phyloP scores from a whole-genome alignment of 2,329 filamentous ascomycete species.

The Calonectria naviculata region DNA sequence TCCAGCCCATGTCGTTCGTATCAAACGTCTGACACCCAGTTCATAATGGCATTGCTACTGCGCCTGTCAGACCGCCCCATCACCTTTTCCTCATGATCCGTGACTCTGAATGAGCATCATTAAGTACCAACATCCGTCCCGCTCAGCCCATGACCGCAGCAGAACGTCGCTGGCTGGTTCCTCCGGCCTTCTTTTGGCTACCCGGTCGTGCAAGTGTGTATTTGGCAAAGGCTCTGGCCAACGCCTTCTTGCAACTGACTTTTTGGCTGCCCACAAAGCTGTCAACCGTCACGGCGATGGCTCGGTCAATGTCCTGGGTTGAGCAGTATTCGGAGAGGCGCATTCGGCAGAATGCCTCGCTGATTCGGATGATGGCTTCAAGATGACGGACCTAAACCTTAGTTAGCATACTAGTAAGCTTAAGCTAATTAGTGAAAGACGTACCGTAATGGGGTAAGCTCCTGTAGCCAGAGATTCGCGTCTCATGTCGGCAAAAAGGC shows the following conservation, averaged over 20 bases:
- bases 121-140: background rate
- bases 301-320: constrained; percentile 90
- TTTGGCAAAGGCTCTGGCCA: constrained; percentile 95
- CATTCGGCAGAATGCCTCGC: constrained; percentile 97
- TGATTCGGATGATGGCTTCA: constrained; percentile 96
- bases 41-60: constrained; percentile 4
- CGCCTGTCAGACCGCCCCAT: background rate
- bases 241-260: constrained; percentile 95
- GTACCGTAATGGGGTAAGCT: constrained; percentile 96
- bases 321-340: constrained; percentile 96
- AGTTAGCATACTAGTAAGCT: constrained; percentile 25
- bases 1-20: background rate
- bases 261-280: constrained; percentile 98
- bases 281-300: constrained; percentile 96
- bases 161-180: constrained; percentile 41
- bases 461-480: constrained; percentile 92
- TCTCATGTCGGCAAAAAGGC: constrained; percentile 96
- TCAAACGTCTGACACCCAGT: background rate
- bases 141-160: constrained; percentile 43
- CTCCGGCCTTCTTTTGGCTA: constrained; percentile 36
- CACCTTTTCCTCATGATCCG: constrained; percentile 1
- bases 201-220: constrained; percentile 74
- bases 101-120: background rate
- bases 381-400: constrained; percentile 86
- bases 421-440: constrained; percentile 44